Percentiles rank a stretch among this genome's conserved stretches.
Conservation (phyloP, 164 flowering plant genomes). For the Chimonanthus salicifolius region DNA sequence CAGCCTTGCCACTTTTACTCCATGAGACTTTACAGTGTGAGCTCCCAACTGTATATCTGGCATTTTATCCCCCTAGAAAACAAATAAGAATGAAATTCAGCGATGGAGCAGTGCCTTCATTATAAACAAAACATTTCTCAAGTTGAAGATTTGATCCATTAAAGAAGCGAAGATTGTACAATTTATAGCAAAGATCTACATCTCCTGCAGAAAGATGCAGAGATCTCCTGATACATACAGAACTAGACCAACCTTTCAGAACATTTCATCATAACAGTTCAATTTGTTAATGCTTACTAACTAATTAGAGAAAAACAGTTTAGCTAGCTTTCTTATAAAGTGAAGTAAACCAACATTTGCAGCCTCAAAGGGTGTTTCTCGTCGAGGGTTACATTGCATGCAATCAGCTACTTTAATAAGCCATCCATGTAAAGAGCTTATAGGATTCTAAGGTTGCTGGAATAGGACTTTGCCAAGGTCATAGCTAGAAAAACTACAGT, state of each 20-base stretch:
- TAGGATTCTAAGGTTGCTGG: not conserved
- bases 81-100: constrained; percentile 1
- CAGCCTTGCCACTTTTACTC: constrained; percentile 25
- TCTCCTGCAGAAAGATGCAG: not conserved
- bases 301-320: not conserved
- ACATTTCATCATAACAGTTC: not conserved
- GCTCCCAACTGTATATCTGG: constrained; percentile 21
- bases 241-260: not conserved
- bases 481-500: not conserved
- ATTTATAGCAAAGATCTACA: not conserved
- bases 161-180: not conserved
- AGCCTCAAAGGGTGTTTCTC: not conserved
- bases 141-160: too few species aligned
- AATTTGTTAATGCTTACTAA: not conserved
- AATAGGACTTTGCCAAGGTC: not conserved
- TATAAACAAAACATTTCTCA: too few species aligned
- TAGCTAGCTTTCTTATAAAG: not conserved
- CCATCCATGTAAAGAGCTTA: not conserved
- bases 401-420: not conserved
- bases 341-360: not conserved
- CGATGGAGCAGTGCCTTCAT: not conserved
- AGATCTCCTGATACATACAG: not conserved
- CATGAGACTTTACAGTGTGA: constrained; percentile 49
- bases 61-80: constrained; percentile 10
- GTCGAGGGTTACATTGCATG: not conserved